Percentiles rank a stretch among this genome's conserved stretches.
Conservation (phyloP, 192 early-diverging fungal species). For the Podila epicladia region DNA sequence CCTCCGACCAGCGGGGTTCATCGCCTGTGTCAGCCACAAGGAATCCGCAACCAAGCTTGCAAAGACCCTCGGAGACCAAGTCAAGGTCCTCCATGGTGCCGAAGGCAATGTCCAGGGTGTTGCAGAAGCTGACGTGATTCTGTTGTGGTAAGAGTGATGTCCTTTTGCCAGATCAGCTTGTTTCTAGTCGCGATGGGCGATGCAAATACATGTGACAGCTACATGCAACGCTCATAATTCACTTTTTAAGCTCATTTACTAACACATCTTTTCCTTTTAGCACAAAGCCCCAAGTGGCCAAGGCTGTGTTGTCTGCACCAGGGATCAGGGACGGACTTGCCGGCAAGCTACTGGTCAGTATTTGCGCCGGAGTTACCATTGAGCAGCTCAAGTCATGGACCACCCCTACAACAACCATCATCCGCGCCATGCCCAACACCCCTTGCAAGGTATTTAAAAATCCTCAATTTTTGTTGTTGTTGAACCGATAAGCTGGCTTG, state of each 20-base stretch:
- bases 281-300: conserved; percentile 63
- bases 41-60: conserved; percentile 49
- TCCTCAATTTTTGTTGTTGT: too few relatives aligned
- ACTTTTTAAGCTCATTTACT: neutral
- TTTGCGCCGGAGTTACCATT: conserved; percentile 63
- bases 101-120: conserved; percentile 55
- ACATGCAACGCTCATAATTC: neutral
- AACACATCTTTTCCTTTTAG: conserved; percentile 6
- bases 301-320: conserved; percentile 52
- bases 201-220: too few relatives aligned
- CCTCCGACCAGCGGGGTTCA: conserved; percentile 51
- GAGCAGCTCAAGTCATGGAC: conserved; percentile 58
- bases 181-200: too few relatives aligned
- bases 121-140: conserved; percentile 47
- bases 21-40: conserved; percentile 55
- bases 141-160: conserved; percentile 51
- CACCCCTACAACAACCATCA: conserved; percentile 53
- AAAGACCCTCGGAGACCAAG: conserved; percentile 29
- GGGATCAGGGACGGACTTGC: conserved; percentile 54
- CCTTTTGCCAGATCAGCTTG: neutral
- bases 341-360: conserved; percentile 59
- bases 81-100: conserved; percentile 37
- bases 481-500: neutral
- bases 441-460: conserved; percentile 55
- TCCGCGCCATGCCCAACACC: conserved; percentile 68